Evolutionary conservation across 2,329 filamentous ascomycete genomes (phyloP).

Genomic region (Xylaria sp.): DNA sequence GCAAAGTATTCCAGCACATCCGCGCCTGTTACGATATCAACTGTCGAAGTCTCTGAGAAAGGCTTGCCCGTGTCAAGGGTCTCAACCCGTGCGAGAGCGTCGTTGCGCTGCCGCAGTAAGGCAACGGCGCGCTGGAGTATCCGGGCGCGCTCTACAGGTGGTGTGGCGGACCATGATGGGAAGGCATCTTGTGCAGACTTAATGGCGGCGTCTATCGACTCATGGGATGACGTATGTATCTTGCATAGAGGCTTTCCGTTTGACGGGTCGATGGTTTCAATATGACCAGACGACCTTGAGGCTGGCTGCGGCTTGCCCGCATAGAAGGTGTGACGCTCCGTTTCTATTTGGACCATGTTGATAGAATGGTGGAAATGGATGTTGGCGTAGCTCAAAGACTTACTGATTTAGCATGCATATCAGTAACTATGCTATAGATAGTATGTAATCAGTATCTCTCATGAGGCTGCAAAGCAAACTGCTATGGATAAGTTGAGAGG

Average conservation of each 20-base stretch:
- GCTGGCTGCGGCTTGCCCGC: slow-evolving; percentile 74
- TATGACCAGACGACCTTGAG: slow-evolving; percentile 69
- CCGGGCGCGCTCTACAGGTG: slow-evolving; percentile 78
- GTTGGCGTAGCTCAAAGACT: slow-evolving; percentile 16
- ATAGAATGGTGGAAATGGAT: slow-evolving; percentile 18
- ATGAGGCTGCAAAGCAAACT: not conserved
- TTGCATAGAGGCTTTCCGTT: slow-evolving; percentile 75
- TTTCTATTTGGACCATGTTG: slow-evolving; percentile 42
- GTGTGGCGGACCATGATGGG: slow-evolving; percentile 78
- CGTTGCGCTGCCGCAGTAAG: slow-evolving; percentile 79
- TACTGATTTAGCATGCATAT: not conserved
- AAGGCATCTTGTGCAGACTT: slow-evolving; percentile 78
- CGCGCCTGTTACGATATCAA: slow-evolving; percentile 84
- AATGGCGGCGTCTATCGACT: slow-evolving; percentile 78
- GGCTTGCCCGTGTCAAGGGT: slow-evolving; percentile 89
- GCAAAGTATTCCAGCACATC: slow-evolving; percentile 91
- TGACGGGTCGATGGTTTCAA: slow-evolving; percentile 79
- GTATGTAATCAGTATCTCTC: not conserved
- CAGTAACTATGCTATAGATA: not conserved
- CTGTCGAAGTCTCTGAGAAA: slow-evolving; percentile 83
- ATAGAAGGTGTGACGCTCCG: slow-evolving; percentile 76
- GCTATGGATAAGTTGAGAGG: not conserved
- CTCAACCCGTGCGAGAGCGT: slow-evolving; percentile 81
- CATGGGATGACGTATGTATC: slow-evolving; percentile 74
- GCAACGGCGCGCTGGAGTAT: slow-evolving; percentile 81